These are phyloP conservation scores for Cantharellus anzutake DNA, from an alignment of 768 basidiomycete species.

Conservation along the genomic window DNA sequence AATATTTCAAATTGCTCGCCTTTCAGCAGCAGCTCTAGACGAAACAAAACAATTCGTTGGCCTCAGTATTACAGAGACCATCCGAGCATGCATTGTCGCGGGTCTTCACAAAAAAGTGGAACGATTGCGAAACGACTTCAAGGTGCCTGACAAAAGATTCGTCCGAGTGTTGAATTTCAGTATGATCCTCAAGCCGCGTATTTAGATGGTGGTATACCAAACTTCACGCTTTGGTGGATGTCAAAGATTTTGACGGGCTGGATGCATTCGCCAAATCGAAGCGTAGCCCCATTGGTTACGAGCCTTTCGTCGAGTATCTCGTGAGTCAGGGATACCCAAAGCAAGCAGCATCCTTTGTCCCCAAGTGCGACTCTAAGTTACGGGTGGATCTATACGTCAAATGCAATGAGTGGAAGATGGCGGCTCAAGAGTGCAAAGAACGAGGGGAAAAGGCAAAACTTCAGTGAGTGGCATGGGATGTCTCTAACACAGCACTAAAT, in stretches of 20 bases:
- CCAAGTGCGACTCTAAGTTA: slow-evolving; percentile 66
- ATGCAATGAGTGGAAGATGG: slow-evolving; percentile 80
- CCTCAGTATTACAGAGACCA: slow-evolving; percentile 70
- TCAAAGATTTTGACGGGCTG: slow-evolving; percentile 69
- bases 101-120: slow-evolving; percentile 79
- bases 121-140: slow-evolving; percentile 74
- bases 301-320: slow-evolving; percentile 68
- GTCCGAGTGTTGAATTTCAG: slow-evolving; percentile 8
- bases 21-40: slow-evolving; percentile 66
- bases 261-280: slow-evolving; percentile 74
- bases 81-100: slow-evolving; percentile 55
- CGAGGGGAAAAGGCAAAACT: slow-evolving; percentile 66
- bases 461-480: slow-evolving; percentile 37
- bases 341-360: slow-evolving; percentile 62
- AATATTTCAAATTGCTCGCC: slow-evolving; percentile 51
- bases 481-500: no score
- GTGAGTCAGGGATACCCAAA: slow-evolving; percentile 51
- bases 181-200: background rate
- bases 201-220: slow-evolving; percentile 87
- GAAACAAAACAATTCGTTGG: slow-evolving; percentile 69
- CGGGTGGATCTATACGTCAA: slow-evolving; percentile 75
- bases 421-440: slow-evolving; percentile 80
- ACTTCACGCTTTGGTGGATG: slow-evolving; percentile 58
- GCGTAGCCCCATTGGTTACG: slow-evolving; percentile 90
- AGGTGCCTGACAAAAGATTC: slow-evolving; percentile 86